These are phyloP conservation scores for Cordyceps militaris DNA, from an alignment of 2,329 filamentous ascomycete genomes.

Conservation along the genomic window DNA sequence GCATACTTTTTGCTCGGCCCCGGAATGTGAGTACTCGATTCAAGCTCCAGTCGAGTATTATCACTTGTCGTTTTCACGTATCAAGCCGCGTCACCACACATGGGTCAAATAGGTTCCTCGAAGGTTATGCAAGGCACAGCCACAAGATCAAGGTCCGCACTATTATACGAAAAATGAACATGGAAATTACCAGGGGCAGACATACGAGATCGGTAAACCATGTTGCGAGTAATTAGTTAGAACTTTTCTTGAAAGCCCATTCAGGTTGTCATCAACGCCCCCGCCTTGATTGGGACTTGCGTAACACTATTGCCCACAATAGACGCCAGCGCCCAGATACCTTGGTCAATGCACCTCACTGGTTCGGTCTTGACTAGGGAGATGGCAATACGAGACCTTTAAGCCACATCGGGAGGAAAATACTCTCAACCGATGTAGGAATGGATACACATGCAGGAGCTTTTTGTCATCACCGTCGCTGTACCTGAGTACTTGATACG, in stretches of 20 bases:
- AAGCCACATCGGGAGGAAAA: too few species aligned
- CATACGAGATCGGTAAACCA: neutral
- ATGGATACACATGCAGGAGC: too few species aligned
- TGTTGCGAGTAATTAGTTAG: neutral
- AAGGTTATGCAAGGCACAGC: neutral
- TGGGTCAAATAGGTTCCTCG: neutral
- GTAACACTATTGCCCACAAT: neutral
- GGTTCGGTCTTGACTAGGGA: too few species aligned
- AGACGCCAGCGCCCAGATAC: neutral
- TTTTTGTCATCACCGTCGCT: too few species aligned
- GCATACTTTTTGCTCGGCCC: neutral
- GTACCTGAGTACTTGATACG: too few species aligned
- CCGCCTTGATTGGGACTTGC: neutral
- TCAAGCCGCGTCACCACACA: neutral
- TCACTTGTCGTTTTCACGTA: neutral
- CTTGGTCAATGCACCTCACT: neutral
- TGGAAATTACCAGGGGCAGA: neutral
- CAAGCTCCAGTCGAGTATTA: neutral
- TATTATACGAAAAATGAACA: neutral
- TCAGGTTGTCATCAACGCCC: neutral
- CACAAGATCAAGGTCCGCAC: neutral
- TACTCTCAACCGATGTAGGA: neutral
- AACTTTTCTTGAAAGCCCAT: too few species aligned
- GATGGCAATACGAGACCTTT: too few species aligned
- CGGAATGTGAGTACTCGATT: neutral